A percentile compares a stretch with the other conserved stretches of the same genome.
Evolutionary conservation across 2,329 filamentous ascomycete species (phyloP).

Genomic region (Clarireedia homoeocarpa): DNA sequence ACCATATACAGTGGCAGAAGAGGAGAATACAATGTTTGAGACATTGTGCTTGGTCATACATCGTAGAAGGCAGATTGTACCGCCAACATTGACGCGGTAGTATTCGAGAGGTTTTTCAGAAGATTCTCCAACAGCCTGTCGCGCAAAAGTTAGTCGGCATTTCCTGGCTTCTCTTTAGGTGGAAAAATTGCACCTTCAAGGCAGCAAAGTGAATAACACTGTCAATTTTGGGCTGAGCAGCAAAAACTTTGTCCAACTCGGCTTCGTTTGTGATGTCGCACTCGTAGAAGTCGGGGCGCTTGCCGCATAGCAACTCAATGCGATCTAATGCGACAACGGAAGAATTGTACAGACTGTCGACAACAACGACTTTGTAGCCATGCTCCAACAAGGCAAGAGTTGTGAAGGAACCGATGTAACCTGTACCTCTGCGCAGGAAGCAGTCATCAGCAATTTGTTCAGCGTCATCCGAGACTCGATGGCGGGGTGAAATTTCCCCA

Average conservation of each 20-base stretch:
- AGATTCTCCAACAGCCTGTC: conserved; percentile 93
- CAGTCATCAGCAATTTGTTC: conserved; percentile 14
- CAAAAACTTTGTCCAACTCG: conserved; percentile 78
- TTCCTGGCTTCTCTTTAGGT: too few species aligned
- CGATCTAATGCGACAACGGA: conserved; percentile 86
- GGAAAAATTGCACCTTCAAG: conserved; percentile 58
- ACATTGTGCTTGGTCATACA: conserved; percentile 88
- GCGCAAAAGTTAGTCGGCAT: conserved; percentile 2
- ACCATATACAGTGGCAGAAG: conserved; percentile 95
- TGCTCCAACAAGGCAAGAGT: conserved; percentile 84
- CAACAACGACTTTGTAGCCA: conserved; percentile 92
- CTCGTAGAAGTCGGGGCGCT: conserved; percentile 77
- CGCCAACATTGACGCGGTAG: conserved; percentile 94
- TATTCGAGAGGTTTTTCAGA: conserved; percentile 92
- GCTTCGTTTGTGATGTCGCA: conserved; percentile 82
- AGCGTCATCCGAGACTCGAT: conserved; percentile 1
- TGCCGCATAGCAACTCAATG: conserved; percentile 88
- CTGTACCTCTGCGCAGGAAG: conserved; percentile 60
- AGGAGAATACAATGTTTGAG: conserved; percentile 96
- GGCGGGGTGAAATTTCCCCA: conserved; percentile 10
- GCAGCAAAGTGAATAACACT: conserved; percentile 98
- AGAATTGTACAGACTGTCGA: conserved; percentile 97
- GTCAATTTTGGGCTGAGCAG: conserved; percentile 85
- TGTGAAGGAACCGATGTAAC: conserved; percentile 99
- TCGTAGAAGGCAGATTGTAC: conserved; percentile 77